These are phyloP conservation scores for Angomonas desouzai DNA, from an alignment of 208 protist species.

Conservation along the genomic window DNA sequence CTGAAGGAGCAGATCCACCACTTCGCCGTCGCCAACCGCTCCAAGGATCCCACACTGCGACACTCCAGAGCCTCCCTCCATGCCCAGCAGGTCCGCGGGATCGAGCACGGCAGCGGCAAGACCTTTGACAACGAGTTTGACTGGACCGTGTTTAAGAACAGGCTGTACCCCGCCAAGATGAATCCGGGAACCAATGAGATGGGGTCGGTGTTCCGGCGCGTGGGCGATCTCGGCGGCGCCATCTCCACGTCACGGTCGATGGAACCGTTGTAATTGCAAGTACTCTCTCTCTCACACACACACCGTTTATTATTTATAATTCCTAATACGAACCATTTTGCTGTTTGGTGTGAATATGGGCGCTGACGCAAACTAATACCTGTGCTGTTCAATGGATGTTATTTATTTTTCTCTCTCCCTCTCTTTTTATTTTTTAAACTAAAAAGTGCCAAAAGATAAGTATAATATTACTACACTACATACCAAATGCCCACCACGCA, in stretches of 20 bases:
- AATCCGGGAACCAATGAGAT: constrained; percentile 76
- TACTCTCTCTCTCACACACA: background rate
- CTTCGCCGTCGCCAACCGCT: background rate
- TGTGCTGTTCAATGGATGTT: too few relatives aligned
- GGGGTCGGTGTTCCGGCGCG: constrained; percentile 81
- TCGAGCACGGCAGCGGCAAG: constrained; percentile 50
- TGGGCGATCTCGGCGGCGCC: constrained; percentile 67
- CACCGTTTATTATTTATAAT: background rate
- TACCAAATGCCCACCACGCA: constrained; percentile 45
- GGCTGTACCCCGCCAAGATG: constrained; percentile 81
- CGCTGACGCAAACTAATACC: too few relatives aligned
- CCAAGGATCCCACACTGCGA: constrained; percentile 19
- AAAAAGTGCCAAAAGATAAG: too few relatives aligned
- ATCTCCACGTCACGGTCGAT: constrained; percentile 78
- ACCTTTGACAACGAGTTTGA: constrained; percentile 86
- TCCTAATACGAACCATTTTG: too few relatives aligned
- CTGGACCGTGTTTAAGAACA: constrained; percentile 77
- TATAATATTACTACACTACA: too few relatives aligned
- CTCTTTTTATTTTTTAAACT: too few relatives aligned
- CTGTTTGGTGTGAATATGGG: too few relatives aligned
- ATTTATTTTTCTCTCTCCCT: background rate
- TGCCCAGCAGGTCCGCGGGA: constrained; percentile 48
- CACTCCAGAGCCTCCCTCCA: constrained; percentile 23
- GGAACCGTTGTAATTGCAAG: constrained; percentile 34
- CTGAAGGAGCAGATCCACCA: constrained; percentile 20